phyloP scores from a whole-genome alignment of 306 rosid genomes.

The Castanea mollissima region DNA sequence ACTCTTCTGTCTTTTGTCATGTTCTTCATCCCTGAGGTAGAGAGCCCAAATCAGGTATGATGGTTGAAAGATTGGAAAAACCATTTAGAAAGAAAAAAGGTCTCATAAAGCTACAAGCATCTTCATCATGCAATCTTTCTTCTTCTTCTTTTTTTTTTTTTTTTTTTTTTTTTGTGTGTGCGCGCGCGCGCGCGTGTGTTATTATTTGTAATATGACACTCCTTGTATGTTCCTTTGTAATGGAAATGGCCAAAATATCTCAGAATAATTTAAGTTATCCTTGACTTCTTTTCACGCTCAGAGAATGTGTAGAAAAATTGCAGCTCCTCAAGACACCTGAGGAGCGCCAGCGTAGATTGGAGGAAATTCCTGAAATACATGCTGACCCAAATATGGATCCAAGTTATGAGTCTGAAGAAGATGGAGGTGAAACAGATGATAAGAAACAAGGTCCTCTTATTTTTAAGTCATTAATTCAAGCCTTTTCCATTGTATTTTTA shows the following conservation, averaged over 20 bases:
- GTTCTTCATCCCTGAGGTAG: background rate
- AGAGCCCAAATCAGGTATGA: background rate
- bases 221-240: background rate
- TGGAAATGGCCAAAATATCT: background rate
- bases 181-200: background rate
- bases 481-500: background rate
- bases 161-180: too few species aligned
- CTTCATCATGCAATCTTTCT: background rate
- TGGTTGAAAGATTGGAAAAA: background rate
- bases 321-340: constrained; percentile 93
- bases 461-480: constrained; percentile 1
- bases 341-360: constrained; percentile 97
- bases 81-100: background rate
- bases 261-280: constrained; percentile 29
- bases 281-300: constrained; percentile 80
- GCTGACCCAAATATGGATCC: constrained; percentile 98
- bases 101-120: background rate
- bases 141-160: too few species aligned
- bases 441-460: constrained; percentile 54
- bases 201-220: background rate
- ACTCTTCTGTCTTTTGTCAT: background rate
- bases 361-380: constrained; percentile 83
- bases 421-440: constrained; percentile 71
- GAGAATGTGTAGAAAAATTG: constrained; percentile 99
- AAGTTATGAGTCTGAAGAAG: constrained; percentile 89